Evolutionary conservation across 257 asterid genomes (phyloP).

Genomic region (Galeopsis tetrahit): DNA sequence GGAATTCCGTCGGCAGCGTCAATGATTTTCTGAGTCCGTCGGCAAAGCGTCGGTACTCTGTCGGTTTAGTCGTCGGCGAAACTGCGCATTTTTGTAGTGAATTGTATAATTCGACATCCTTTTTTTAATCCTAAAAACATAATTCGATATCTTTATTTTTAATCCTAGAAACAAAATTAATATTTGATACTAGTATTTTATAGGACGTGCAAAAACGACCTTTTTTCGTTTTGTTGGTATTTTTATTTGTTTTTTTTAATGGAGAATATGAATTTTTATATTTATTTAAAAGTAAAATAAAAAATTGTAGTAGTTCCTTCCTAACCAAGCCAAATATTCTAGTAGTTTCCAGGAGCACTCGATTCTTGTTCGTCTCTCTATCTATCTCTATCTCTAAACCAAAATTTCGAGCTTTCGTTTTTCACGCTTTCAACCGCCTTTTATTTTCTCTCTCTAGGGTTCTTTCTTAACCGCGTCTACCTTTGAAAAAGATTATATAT

Average conservation of each 20-base stretch:
- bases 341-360: slow-evolving; percentile 30
- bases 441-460: slow-evolving; percentile 45
- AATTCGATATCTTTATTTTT: no score
- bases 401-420: slow-evolving; percentile 33
- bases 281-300: neutral
- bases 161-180: no score
- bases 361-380: slow-evolving; percentile 37
- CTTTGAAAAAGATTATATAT: slow-evolving; percentile 9
- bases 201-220: neutral
- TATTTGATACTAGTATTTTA: neutral
- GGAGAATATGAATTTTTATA: neutral
- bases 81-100: no score
- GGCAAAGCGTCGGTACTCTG: no score
- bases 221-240: neutral
- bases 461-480: slow-evolving; percentile 51
- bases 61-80: no score
- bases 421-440: slow-evolving; percentile 45
- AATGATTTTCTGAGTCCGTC: no score
- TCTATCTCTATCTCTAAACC: slow-evolving; percentile 30
- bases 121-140: no score
- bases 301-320: neutral
- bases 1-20: no score
- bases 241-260: neutral
- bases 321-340: slow-evolving; percentile 6
- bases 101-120: no score